Conservation (phyloP, 345 rosid species). For the Eucalyptus marginata region DNA sequence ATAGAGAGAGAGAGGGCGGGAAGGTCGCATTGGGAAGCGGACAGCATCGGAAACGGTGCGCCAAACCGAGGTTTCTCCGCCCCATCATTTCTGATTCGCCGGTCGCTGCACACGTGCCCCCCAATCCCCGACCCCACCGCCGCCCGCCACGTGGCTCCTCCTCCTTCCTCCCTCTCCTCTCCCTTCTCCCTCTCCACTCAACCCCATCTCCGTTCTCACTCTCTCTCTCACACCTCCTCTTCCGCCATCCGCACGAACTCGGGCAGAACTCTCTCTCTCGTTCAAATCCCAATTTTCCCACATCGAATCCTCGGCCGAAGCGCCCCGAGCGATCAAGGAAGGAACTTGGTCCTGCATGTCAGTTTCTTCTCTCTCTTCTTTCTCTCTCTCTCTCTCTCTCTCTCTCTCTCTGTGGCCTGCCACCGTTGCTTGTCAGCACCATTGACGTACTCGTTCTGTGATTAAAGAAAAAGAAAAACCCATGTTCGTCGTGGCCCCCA, state of each 20-base stretch:
- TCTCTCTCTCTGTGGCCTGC: not conserved
- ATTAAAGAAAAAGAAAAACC: not conserved
- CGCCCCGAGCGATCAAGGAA: not conserved
- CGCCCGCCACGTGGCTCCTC: not conserved
- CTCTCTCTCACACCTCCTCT: not conserved
- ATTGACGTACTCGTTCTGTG: not conserved
- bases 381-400: not conserved
- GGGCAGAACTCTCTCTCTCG: not conserved
- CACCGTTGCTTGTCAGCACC: not conserved
- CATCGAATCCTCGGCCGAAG: not conserved
- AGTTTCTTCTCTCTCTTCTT: not conserved
- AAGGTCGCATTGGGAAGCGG: slow-evolving; percentile 67
- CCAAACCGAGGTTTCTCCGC: not conserved
- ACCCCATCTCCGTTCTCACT: not conserved
- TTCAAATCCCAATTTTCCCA: not conserved
- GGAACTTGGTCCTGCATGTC: not conserved
- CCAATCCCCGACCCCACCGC: not conserved
- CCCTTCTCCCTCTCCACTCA: not conserved
- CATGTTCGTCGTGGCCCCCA: not conserved
- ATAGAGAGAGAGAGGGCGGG: not conserved
- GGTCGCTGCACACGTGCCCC: not conserved
- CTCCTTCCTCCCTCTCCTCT: not conserved
- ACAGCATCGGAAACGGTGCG: slow-evolving; percentile 1
- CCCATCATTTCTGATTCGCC: not conserved
- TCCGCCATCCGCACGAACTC: not conserved